These are phyloP conservation scores for Phytophthora palmivora DNA, from an alignment of 352 stramenopile species.

Conservation along the genomic window DNA sequence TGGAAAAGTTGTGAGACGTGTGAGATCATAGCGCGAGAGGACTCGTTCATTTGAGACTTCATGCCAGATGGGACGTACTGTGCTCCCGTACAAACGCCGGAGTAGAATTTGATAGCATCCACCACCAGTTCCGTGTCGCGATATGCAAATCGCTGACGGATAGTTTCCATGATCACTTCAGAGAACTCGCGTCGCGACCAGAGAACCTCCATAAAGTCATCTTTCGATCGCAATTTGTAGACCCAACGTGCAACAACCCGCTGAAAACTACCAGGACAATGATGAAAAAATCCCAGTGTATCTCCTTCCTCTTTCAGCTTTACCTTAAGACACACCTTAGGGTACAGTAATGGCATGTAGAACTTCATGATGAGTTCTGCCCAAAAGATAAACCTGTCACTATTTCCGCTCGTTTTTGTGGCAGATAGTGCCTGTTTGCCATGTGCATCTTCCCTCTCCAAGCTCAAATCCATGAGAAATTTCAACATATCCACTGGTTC, in stretches of 20 bases:
- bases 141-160: conserved; percentile 88
- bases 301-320: conserved; percentile 88
- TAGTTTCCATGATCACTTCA: conserved; percentile 89
- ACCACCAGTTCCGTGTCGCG: conserved; percentile 84
- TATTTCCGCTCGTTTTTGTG: conserved; percentile 32
- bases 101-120: conserved; percentile 91
- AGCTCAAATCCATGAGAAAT: conserved; percentile 90
- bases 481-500: conserved; percentile 91
- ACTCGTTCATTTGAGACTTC: conserved; percentile 84
- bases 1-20: conserved; percentile 91
- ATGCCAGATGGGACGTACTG: conserved; percentile 84
- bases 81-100: conserved; percentile 71
- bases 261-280: conserved; percentile 88
- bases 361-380: conserved; percentile 90
- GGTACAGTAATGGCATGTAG: conserved; percentile 90
- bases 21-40: conserved; percentile 85
- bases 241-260: conserved; percentile 87
- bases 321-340: conserved; percentile 85
- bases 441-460: conserved; percentile 68
- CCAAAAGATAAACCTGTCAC: conserved; percentile 88
- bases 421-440: conserved; percentile 40
- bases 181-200: conserved; percentile 83
- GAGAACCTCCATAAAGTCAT: conserved; percentile 85
- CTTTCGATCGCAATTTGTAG: conserved; percentile 84
- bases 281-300: conserved; percentile 86